Evolutionary conservation across 2,329 filamentous ascomycete species (phyloP), one percentile per base, ranked within the genome.

Genomic region (Zalaria sp.): DNA sequence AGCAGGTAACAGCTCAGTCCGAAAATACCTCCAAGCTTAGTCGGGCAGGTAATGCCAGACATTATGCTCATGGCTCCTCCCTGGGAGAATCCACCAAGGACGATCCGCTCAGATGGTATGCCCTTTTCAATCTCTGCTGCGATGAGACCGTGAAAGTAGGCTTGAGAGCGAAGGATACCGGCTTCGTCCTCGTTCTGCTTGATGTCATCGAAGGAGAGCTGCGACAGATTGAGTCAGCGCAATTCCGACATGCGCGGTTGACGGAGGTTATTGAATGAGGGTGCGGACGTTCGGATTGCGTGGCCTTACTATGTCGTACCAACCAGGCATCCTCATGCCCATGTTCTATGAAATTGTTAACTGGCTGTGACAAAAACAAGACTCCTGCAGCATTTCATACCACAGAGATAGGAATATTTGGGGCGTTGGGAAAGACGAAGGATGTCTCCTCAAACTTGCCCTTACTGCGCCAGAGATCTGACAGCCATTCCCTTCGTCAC

Each of bases 341-440:
- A 71, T 69, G 57, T 87, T 87, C 80, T 85, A 49, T 38, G 39
- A 7, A 42, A 25, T 18, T 18, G 18, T 18, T 18, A 18, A 18
- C 18, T 18, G 18, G 18, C 18, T 18, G 18, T 18, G 18, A 18
- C 18, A 18, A 18, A 18, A 18, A 18, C 18, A 18, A 18, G 18
- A 18, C 18, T 18, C 18, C 18, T 18, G 18, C 18, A 18, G 18
- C 18, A 18, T 18, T 18, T 18, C 73, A 55, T 64, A 86, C 81
- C 53, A 79, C 69, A n/a, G 86, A 88, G 57, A 95, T 85, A 28
- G 87, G 86, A 41, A 93, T 91, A 32, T 63, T 65, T 4, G 89
- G 87, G 27, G 91, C 91, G 65, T 94, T 84, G 10, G 91, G 91
- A 61, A 98, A 81, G 56, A 98, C 77, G 62, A 96, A 96, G 57